Evolutionary conservation across 805 yeast genomes (phyloP).

Genomic region (Blastobotrys chiropterorum): DNA sequence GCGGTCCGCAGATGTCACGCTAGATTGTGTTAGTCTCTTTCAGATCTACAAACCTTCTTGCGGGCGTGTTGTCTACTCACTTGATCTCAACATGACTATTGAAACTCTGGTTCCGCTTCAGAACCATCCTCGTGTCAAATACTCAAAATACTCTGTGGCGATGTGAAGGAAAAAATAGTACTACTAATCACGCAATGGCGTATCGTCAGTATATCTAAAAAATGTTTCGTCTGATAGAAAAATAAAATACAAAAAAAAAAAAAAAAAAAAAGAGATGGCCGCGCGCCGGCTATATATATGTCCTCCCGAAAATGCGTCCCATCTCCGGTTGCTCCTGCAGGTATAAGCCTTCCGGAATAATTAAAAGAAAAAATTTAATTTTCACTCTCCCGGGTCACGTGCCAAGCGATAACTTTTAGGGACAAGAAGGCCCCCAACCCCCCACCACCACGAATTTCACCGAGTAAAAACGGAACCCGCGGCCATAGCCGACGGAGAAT

Average conservation of each 20-base stretch:
- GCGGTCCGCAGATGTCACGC: constrained; percentile 61
- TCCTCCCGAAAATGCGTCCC: background rate
- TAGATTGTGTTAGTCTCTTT: no score
- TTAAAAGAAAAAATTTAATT: no score
- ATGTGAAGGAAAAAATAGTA: background rate
- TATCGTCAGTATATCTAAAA: no score
- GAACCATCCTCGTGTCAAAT: constrained; percentile 22
- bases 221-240: no score
- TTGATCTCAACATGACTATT: constrained; percentile 42
- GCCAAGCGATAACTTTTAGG: background rate
- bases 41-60: no score
- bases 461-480: background rate
- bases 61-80: no score
- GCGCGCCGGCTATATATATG: background rate
- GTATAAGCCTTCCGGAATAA: background rate
- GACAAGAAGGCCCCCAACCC: background rate
- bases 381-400: background rate
- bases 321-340: background rate
- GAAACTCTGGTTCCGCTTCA: constrained; percentile 24
- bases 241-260: constrained; percentile 1
- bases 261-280: background rate
- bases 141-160: background rate
- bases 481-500: background rate
- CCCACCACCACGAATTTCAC: background rate
- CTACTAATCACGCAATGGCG: background rate